Evolutionary conservation across 768 basidiomycete species (phyloP).

Genomic region (Mycena galopus): DNA sequence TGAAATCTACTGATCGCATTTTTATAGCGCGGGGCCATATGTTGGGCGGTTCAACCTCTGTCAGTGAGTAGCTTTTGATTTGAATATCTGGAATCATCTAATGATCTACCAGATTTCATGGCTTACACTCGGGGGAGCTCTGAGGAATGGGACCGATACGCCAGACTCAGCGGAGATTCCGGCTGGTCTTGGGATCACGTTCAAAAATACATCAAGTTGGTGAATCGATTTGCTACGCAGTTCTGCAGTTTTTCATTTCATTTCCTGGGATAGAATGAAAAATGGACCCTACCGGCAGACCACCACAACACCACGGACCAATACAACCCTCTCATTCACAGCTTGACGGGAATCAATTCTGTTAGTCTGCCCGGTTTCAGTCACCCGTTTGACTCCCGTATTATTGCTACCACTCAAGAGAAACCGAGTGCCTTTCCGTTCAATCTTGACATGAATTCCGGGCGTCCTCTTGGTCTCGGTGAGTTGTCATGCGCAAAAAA

Average conservation of each 20-base stretch:
- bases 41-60: slow-evolving; percentile 48
- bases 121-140: slow-evolving; percentile 46
- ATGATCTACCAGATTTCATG: slow-evolving; percentile 37
- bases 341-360: slow-evolving; percentile 42
- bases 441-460: slow-evolving; percentile 52
- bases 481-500: background rate
- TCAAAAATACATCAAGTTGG: slow-evolving; percentile 42
- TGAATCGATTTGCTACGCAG: background rate
- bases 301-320: slow-evolving; percentile 48
- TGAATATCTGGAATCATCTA: too few species aligned
- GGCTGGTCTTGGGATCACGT: slow-evolving; percentile 55
- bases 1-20: background rate
- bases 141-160: slow-evolving; percentile 68
- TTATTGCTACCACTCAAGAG: slow-evolving; percentile 44
- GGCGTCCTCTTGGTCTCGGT: slow-evolving; percentile 51
- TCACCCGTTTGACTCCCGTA: slow-evolving; percentile 42
- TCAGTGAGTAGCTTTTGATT: slow-evolving; percentile 39
- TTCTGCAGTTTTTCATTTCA: background rate
- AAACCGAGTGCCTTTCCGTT: slow-evolving; percentile 49
- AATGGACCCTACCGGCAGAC: slow-evolving; percentile 45
- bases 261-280: slow-evolving; percentile 45
- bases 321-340: slow-evolving; percentile 47
- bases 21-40: slow-evolving; percentile 42
- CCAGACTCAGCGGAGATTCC: slow-evolving; percentile 55
- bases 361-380: slow-evolving; percentile 46